Evolutionary conservation across 2,329 filamentous ascomycete genomes (phyloP), one percentile per base, ranked within the genome.

Genomic region (Botrytis tulipae): DNA sequence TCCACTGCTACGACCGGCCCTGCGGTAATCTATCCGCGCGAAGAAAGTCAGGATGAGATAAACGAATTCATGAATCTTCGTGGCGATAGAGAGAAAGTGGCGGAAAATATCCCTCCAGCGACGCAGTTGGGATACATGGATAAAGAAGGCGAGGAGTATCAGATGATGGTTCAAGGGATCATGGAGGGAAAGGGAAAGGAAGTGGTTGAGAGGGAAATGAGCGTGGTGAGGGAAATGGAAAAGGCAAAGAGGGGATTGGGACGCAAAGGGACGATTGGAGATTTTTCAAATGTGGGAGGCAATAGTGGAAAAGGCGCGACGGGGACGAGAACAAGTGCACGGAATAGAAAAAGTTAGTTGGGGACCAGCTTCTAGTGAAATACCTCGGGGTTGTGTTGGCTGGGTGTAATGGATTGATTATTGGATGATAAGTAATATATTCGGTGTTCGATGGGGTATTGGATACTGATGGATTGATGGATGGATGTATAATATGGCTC

Each of bases 51-150:
- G 32, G 63, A 54, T 25, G 60, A 71, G 42, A 68, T 57, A 3
- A 61, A 71, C 29, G 25, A 65, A 44, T 60, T 73, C 22, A 42
- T 60, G 44, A 71, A 70, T 25, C 59, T 73, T n/a, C 59, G 54
- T 22, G 44, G 40, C 35, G 65, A 73, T 22, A 25, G 61, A 57
- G 40, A 37, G n/a, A 73, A 70, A 35, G 37, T 44, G 22, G 16
- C 16, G n/a, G 37, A 59, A 32, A 62, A 57, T 16, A 40, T 42
- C 1, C 70, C 70, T 2, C 59, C 70, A 12, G 16, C 63, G 35
- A 81, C 80, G 20, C 80, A 81, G 63, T 29, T 82, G 35, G 76
- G 78, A 46, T 82, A 81, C 57, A 75, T 78, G n/a, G 80, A 82
- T 74, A 75, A 76, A 6, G 80, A 80, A 35, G 78, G 78, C 40